Conservation (phyloP, 495 filamentous ascomycete species). For the Tuber microsphaerosporum region DNA sequence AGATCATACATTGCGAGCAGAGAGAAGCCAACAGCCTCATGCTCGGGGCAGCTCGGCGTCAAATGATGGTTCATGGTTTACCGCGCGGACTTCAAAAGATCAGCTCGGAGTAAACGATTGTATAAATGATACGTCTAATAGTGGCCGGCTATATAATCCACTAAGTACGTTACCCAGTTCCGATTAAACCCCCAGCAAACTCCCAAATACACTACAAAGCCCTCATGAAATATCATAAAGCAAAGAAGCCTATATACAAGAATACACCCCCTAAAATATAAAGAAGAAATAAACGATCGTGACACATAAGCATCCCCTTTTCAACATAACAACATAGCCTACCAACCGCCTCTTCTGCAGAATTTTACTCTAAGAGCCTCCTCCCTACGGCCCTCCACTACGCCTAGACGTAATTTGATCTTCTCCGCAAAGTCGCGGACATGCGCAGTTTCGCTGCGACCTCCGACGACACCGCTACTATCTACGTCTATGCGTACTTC, state of each 20-base stretch:
- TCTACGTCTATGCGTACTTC: conserved; percentile 28
- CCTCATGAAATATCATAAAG: neutral
- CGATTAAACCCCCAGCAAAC: neutral
- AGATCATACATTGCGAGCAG: neutral
- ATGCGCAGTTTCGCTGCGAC: conserved; percentile 12
- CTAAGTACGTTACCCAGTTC: neutral
- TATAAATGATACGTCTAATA: neutral
- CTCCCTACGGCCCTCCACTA: conserved; percentile 9
- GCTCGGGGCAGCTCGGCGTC: neutral
- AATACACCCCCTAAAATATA: neutral
- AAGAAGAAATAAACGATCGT: neutral
- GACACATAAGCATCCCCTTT: neutral
- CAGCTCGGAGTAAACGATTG: neutral
- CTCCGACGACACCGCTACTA: conserved; percentile 7
- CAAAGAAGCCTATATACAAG: neutral
- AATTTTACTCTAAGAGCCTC: conserved; percentile 6
- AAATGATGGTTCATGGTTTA: neutral
- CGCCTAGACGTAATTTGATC: conserved; percentile 25
- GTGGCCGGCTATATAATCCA: neutral
- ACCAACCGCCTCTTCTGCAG: neutral
- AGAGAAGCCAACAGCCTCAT: neutral
- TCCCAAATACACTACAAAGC: neutral
- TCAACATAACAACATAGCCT: neutral
- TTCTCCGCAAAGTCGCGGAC: conserved; percentile 31
- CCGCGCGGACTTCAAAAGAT: neutral